Conservation (phyloP, 2,329 filamentous ascomycete species). For the Dactylellina sp. region DNA sequence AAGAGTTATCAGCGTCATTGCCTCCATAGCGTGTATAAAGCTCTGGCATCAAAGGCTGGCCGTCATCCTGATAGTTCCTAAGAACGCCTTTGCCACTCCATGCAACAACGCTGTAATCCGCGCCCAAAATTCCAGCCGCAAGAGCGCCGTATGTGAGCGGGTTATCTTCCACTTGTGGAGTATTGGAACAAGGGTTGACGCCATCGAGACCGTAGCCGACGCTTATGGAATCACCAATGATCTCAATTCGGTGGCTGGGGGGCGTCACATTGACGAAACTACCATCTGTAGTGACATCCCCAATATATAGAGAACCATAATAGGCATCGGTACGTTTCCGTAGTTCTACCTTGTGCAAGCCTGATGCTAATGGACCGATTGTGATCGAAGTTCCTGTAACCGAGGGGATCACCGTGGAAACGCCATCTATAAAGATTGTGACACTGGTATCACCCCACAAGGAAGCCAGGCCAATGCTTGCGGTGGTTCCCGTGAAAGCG, state of each 20-base stretch:
- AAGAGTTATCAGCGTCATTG: slow-evolving; percentile 63
- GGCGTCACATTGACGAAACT: slow-evolving; percentile 57
- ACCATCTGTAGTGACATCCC: slow-evolving; percentile 61
- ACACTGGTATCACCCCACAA: slow-evolving; percentile 62
- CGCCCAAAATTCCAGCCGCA: slow-evolving; percentile 64
- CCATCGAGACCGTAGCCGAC: slow-evolving; percentile 66
- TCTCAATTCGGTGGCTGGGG: slow-evolving; percentile 64
- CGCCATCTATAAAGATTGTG: slow-evolving; percentile 63
- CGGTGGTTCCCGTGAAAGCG: slow-evolving; percentile 64
- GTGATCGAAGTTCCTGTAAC: slow-evolving; percentile 61
- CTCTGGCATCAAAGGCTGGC: slow-evolving; percentile 63
- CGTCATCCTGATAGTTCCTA: slow-evolving; percentile 64
- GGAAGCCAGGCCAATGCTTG: slow-evolving; percentile 62
- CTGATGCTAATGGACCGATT: slow-evolving; percentile 62
- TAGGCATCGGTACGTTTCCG: slow-evolving; percentile 64
- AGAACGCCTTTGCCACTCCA: slow-evolving; percentile 66
- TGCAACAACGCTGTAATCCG: slow-evolving; percentile 66
- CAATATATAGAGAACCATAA: slow-evolving; percentile 63
- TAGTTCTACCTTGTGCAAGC: slow-evolving; percentile 63
- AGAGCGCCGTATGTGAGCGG: slow-evolving; percentile 65
- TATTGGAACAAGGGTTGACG: slow-evolving; percentile 64
- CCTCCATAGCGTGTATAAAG: slow-evolving; percentile 66
- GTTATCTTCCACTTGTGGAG: slow-evolving; percentile 64
- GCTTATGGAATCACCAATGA: slow-evolving; percentile 66
- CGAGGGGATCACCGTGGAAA: slow-evolving; percentile 61